Evolutionary conservation across 441 rosid species (phyloP).

Genomic region (Iberis amara): DNA sequence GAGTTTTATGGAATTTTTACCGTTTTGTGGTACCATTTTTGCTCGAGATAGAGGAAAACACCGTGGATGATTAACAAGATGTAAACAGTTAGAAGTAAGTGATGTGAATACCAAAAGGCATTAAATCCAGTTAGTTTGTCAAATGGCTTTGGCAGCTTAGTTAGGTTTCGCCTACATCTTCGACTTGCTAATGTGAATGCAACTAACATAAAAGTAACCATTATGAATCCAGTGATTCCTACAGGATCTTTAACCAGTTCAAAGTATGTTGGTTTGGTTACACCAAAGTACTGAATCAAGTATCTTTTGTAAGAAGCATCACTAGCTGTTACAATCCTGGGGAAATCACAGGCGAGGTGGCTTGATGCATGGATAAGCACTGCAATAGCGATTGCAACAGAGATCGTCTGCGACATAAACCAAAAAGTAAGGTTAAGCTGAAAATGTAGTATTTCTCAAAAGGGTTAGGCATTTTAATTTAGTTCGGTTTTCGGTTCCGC

Average conservation of each 20-base stretch:
- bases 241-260: conserved; percentile 48
- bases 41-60: conserved; percentile 44
- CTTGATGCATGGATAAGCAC: conserved; percentile 44
- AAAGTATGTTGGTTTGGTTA: conserved; percentile 42
- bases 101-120: conserved; percentile 77
- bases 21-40: conserved; percentile 56
- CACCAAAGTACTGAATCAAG: conserved; percentile 38
- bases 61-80: conserved; percentile 53
- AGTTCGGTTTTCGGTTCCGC: no score
- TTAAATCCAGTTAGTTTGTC: conserved; percentile 67
- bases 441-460: no score
- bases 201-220: conserved; percentile 48
- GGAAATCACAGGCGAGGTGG: conserved; percentile 66
- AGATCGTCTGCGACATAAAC: conserved; percentile 42
- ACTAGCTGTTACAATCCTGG: conserved; percentile 38
- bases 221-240: conserved; percentile 59
- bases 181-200: conserved; percentile 56
- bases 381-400: conserved; percentile 57
- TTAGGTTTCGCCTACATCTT: conserved; percentile 51
- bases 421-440: neutral
- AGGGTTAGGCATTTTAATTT: no score
- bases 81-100: conserved; percentile 50
- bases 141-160: conserved; percentile 62
- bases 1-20: conserved; percentile 31
- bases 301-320: conserved; percentile 11